phyloP scores from a whole-genome alignment of 2,329 filamentous ascomycete species.

The Pseudogymnoascus sp. region DNA sequence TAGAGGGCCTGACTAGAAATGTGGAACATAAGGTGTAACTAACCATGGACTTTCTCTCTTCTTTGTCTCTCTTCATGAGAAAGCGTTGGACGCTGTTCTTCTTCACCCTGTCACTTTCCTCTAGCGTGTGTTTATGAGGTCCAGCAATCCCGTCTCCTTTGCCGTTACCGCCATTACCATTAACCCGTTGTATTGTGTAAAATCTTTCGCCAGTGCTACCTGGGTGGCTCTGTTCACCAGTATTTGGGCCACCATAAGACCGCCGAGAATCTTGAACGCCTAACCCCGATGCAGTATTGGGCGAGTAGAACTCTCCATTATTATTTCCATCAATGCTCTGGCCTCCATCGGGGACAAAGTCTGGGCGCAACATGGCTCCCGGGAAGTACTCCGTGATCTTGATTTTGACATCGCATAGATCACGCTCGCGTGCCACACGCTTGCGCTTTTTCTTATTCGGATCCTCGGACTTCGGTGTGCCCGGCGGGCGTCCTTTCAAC shows the following conservation, averaged over 20 bases:
- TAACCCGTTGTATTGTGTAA: constrained; percentile 72
- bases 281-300: constrained; percentile 4
- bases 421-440: constrained; percentile 63
- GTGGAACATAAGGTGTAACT: constrained; percentile 25
- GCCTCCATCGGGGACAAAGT: constrained; percentile 26
- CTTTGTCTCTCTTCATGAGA: constrained; percentile 57
- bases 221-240: constrained; percentile 33
- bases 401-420: constrained; percentile 82
- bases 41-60: constrained; percentile 53
- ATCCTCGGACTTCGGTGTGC: constrained; percentile 72
- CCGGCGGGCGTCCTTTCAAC: constrained; percentile 70
- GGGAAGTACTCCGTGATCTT: constrained; percentile 77
- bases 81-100: constrained; percentile 69
- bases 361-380: constrained; percentile 34
- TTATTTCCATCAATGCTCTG: constrained; percentile 18
- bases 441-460: constrained; percentile 78
- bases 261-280: constrained; percentile 2
- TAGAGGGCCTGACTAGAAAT: constrained; percentile 19
- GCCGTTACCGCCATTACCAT: constrained; percentile 67
- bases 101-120: constrained; percentile 71
- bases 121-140: constrained; percentile 67
- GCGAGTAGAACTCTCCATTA: constrained; percentile 25
- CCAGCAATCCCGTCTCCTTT: constrained; percentile 62
- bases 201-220: constrained; percentile 47
- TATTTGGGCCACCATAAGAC: constrained; percentile 14